phyloP scores from a whole-genome alignment of 2,329 filamentous ascomycete genomes.

The Colletotrichum salicis region DNA sequence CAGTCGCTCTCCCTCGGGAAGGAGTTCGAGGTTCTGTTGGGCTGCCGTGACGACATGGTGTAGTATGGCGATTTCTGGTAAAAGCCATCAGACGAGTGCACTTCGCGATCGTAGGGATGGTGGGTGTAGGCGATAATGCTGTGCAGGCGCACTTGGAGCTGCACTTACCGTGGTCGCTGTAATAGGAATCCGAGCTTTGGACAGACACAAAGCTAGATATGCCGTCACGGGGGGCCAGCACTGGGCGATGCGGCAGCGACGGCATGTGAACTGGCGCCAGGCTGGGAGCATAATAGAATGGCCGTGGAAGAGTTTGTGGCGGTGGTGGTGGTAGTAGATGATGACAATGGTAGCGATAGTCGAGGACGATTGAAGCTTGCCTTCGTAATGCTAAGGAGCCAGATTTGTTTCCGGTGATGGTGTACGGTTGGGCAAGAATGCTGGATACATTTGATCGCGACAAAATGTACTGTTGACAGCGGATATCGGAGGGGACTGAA shows the following conservation, averaged over 20 bases:
- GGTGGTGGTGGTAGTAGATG: background rate
- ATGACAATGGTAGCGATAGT: background rate
- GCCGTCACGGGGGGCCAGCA: conserved; percentile 49
- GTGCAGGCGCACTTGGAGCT: background rate
- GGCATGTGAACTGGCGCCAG: conserved; percentile 47
- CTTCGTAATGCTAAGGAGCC: background rate
- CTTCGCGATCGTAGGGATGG: background rate
- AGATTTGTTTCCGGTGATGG: background rate
- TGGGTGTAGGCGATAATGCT: background rate
- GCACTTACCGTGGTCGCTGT: conserved; percentile 69
- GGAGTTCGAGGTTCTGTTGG: conserved; percentile 68
- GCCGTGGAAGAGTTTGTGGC: background rate
- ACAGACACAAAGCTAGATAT: conserved; percentile 42
- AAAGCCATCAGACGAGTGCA: conserved; percentile 4
- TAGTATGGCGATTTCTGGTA: conserved; percentile 79
- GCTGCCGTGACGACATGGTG: conserved; percentile 81
- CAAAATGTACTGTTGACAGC: background rate
- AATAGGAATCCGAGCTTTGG: conserved; percentile 54
- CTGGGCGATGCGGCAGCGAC: conserved; percentile 44
- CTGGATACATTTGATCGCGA: conserved; percentile 20
- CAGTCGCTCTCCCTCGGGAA: conserved; percentile 70
- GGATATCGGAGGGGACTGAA: background rate
- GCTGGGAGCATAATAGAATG: conserved; percentile 47
- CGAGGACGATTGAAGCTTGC: background rate
- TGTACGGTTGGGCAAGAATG: conserved; percentile 1